Evolutionary conservation across 495 filamentous ascomycete species (phyloP).

Genomic region (Gamarada debralockiae): DNA sequence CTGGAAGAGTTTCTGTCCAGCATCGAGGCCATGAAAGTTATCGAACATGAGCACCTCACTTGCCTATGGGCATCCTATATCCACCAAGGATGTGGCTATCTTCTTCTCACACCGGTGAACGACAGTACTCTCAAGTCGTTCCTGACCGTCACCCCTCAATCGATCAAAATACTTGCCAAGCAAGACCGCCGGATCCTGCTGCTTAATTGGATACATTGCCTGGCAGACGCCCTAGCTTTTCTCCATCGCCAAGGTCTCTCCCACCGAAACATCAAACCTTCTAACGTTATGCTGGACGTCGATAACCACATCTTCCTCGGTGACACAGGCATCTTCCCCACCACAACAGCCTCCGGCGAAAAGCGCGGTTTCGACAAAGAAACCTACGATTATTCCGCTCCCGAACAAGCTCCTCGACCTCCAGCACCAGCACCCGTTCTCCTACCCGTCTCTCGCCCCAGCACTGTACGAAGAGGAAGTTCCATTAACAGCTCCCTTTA

Average conservation of each 20-base stretch:
- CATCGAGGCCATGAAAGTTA: conserved; percentile 53
- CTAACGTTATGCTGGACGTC: conserved; percentile 71
- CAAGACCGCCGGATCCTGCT: conserved; percentile 62
- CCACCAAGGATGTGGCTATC: conserved; percentile 65
- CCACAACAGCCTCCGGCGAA: conserved; percentile 49
- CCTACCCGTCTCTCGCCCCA: conserved; percentile 41
- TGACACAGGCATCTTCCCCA: conserved; percentile 59
- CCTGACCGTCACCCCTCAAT: conserved; percentile 60
- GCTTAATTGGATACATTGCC: conserved; percentile 85
- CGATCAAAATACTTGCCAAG: conserved; percentile 70
- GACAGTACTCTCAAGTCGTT: conserved; percentile 78
- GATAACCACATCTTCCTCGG: conserved; percentile 69
- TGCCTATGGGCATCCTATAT: conserved; percentile 79
- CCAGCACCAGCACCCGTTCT: conserved; percentile 21
- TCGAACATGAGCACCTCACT: conserved; percentile 78
- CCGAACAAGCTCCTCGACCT: conserved; percentile 61
- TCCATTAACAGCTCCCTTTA: conserved; percentile 5
- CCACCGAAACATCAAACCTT: conserved; percentile 81
- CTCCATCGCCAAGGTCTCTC: conserved; percentile 68
- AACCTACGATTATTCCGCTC: conserved; percentile 81
- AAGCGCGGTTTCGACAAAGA: conserved; percentile 61
- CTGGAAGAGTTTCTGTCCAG: conserved; percentile 67
- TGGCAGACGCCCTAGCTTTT: conserved; percentile 71
- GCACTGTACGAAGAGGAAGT: conserved; percentile 11
- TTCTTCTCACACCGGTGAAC: conserved; percentile 69